Conservation (phyloP, 106 monocot species). For the Dioscorea alata region DNA sequence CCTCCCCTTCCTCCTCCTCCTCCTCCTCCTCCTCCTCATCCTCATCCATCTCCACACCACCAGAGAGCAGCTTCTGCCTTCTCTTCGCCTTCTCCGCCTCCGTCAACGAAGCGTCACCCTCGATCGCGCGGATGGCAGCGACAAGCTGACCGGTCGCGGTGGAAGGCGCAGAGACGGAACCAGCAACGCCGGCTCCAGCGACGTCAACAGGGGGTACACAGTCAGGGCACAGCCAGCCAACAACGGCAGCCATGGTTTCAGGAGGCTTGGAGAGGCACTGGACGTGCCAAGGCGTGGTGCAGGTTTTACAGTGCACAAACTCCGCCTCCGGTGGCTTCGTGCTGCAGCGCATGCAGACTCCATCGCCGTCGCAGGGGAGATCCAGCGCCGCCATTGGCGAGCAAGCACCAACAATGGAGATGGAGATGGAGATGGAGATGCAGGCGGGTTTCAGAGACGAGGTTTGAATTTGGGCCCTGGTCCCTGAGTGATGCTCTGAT, state of each 20-base stretch:
- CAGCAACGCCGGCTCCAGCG: neutral
- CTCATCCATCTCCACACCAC: slow-evolving; percentile 1
- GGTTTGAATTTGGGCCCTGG: slow-evolving; percentile 9
- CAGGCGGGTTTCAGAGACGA: slow-evolving; percentile 10
- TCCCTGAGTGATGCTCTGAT: no score
- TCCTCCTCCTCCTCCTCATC: slow-evolving; percentile 1
- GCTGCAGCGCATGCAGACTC: slow-evolving; percentile 57
- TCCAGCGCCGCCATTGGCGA: slow-evolving; percentile 20
- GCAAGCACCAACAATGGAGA: neutral
- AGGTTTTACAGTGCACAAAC: slow-evolving; percentile 32
- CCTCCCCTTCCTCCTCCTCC: neutral
- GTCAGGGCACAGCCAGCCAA: slow-evolving; percentile 53
- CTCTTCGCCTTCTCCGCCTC: slow-evolving; percentile 55
- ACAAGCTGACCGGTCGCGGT: slow-evolving; percentile 14
- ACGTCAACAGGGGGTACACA: slow-evolving; percentile 4
- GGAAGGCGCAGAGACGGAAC: neutral
- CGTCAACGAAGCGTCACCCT: slow-evolving; percentile 41
- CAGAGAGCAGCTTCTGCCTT: slow-evolving; percentile 45
- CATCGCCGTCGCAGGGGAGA: slow-evolving; percentile 58
- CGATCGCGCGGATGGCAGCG: slow-evolving; percentile 34
- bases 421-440: neutral
- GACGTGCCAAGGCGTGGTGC: slow-evolving; percentile 64
- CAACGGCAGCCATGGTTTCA: slow-evolving; percentile 18
- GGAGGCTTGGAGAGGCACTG: slow-evolving; percentile 36
- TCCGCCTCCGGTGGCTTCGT: slow-evolving; percentile 28